Evolutionary conservation across 208 protist species (phyloP), one percentile per base, ranked within the genome.

Genomic region (Polymyxa betae): DNA sequence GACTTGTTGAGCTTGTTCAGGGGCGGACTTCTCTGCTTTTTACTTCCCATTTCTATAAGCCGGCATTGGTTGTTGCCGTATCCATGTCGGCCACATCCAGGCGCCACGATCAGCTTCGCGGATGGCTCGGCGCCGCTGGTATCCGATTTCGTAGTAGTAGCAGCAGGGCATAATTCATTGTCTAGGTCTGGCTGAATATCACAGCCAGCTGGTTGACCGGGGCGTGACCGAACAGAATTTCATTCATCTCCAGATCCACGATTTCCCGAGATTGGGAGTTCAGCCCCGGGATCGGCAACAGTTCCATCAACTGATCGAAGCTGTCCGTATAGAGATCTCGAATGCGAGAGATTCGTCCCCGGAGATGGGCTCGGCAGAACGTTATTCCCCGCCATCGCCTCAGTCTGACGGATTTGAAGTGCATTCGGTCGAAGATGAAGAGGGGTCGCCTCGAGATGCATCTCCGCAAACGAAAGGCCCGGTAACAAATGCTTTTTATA

Each of bases 191-290:
- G 72, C 72, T n/a, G 72, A 82, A 20, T 82, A 82, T 43, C 72
- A 82, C 72, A n/a, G n/a, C n/a, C 72, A 82, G 72, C 72, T 82
- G 16, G 72, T 82, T 43, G 72, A 82, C 72, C 72, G 72, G 12
- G 72, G 72, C 72, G 72, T 82, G 35, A 82, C 72, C n/a, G 72
- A 82, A n/a, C 16, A 5, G n/a, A 82, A 82, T 82, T 82, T 82
- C n/a, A 5, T n/a, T 35, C 72, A 82, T 20, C n/a, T 82, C 5
- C 16, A 5, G 5, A 82, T 82, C n/a, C 72, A 82, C 40, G 72
- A 82, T 82, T 82, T 82, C 72, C 16, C 72, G 16, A 43, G 16
- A 43, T n/a, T 82, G 16, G 72, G 72, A 5, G n/a, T 82, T 43
- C 72, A 82, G 72, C 72, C 72, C 16, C 10, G 16, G 72, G 16